Percentiles rank a stretch among this genome's conserved stretches.
Evolutionary conservation across 1,139 yeast species (phyloP).

Genomic region (Sugiyamaella neomexicana): DNA sequence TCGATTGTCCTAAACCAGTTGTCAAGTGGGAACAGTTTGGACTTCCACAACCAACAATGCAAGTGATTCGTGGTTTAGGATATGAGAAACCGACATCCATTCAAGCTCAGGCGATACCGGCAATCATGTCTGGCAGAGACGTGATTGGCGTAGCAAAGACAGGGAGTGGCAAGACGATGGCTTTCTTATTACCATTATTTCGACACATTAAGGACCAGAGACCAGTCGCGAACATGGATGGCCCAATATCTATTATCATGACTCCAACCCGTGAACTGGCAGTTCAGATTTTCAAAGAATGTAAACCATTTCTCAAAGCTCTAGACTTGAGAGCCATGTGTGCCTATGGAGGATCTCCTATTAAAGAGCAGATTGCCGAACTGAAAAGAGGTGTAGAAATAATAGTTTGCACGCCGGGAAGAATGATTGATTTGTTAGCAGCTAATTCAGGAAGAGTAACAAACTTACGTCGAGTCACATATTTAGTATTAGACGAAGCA

Average conservation of each 20-base stretch:
- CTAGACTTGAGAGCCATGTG: slow-evolving; percentile 61
- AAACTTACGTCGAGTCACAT: slow-evolving; percentile 68
- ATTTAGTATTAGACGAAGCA: slow-evolving; percentile 90
- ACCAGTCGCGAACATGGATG: slow-evolving; percentile 54
- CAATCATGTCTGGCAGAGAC: slow-evolving; percentile 86
- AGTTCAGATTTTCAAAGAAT: slow-evolving; percentile 73
- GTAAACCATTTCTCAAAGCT: slow-evolving; percentile 56
- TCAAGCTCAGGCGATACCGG: slow-evolving; percentile 90
- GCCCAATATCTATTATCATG: slow-evolving; percentile 78
- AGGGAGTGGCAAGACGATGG: slow-evolving; percentile 93
- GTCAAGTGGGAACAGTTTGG: slow-evolving; percentile 81
- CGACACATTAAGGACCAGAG: slow-evolving; percentile 78
- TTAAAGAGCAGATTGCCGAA: slow-evolving; percentile 78
- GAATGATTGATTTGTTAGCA: slow-evolving; percentile 84
- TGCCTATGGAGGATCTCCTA: slow-evolving; percentile 93
- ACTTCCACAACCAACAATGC: slow-evolving; percentile 58
- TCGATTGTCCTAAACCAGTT: slow-evolving; percentile 64
- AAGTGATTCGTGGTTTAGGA: slow-evolving; percentile 52
- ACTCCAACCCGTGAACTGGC: slow-evolving; percentile 96
- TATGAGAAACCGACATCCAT: slow-evolving; percentile 78
- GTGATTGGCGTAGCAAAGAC: slow-evolving; percentile 94
- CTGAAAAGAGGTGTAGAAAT: slow-evolving; percentile 78
- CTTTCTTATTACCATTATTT: slow-evolving; percentile 80
- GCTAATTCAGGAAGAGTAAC: slow-evolving; percentile 81
- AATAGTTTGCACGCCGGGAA: slow-evolving; percentile 92